Conservation (phyloP, 2,329 filamentous ascomycete genomes). For the Trichoderma atrobrunneum region DNA sequence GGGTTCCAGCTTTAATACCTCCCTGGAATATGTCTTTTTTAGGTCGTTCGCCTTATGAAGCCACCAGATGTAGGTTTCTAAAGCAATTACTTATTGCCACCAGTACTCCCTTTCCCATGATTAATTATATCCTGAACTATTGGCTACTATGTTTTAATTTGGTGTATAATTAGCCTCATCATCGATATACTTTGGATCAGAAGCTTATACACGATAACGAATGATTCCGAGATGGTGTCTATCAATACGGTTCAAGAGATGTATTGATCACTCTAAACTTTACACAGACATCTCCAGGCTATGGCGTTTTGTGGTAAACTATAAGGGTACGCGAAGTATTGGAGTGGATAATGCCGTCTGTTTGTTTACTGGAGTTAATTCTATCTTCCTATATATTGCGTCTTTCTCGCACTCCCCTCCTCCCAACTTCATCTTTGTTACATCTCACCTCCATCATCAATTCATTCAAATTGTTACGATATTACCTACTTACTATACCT, state of each 20-base stretch:
- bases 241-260: not conserved
- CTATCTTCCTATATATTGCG: not conserved
- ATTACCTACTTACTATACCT: not conserved
- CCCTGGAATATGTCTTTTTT: no score
- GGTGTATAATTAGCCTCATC: no score
- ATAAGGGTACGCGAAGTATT: not conserved
- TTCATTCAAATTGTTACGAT: not conserved
- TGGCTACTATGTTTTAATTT: no score
- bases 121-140: no score
- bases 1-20: no score
- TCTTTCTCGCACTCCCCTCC: not conserved
- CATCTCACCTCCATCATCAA: not conserved
- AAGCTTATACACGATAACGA: no score
- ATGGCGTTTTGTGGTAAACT: not conserved
- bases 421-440: not conserved
- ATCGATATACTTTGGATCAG: no score
- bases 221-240: no score
- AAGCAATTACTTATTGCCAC: no score
- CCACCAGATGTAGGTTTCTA: no score
- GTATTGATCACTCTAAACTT: not conserved
- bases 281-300: not conserved
- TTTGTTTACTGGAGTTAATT: not conserved
- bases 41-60: no score
- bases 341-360: not conserved
- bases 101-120: no score